A percentile compares a stretch with the other conserved stretches of the same genome.
phyloP scores from a whole-genome alignment of 2,329 filamentous ascomycete species.

The Epichloe baconii region DNA sequence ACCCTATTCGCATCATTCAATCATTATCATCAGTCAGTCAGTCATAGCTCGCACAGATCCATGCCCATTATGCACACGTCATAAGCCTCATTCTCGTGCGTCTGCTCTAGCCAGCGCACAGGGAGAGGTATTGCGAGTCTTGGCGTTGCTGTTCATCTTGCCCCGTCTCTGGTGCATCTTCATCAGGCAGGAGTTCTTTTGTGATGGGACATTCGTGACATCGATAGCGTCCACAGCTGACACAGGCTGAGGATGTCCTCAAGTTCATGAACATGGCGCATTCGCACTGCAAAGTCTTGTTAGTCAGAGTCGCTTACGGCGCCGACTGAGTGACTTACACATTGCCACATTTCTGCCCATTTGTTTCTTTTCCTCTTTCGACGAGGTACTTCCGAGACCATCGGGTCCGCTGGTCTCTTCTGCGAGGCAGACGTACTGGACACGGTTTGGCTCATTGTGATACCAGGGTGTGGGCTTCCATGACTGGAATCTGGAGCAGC shows the following conservation, averaged over 20 bases:
- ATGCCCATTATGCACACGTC: background rate
- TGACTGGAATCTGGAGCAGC: background rate
- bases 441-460: background rate
- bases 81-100: background rate
- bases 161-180: background rate
- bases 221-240: background rate
- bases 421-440: background rate
- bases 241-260: background rate
- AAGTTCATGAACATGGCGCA: background rate
- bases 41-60: background rate
- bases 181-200: background rate
- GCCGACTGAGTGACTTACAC: background rate
- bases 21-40: background rate
- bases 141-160: background rate
- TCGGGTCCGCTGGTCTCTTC: slow-evolving; percentile 1
- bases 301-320: background rate
- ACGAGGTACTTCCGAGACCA: background rate
- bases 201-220: background rate
- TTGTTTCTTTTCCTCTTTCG: background rate
- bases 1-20: background rate
- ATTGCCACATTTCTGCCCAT: slow-evolving; percentile 3
- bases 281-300: background rate
- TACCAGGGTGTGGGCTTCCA: slow-evolving; percentile 7
- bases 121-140: background rate
- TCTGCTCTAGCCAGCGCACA: background rate